A percentile compares a stretch with the other conserved stretches of the same genome.
These are phyloP conservation scores for Arctium minus DNA, from an alignment of 129 eudicot genomes.

Conservation along the genomic window DNA sequence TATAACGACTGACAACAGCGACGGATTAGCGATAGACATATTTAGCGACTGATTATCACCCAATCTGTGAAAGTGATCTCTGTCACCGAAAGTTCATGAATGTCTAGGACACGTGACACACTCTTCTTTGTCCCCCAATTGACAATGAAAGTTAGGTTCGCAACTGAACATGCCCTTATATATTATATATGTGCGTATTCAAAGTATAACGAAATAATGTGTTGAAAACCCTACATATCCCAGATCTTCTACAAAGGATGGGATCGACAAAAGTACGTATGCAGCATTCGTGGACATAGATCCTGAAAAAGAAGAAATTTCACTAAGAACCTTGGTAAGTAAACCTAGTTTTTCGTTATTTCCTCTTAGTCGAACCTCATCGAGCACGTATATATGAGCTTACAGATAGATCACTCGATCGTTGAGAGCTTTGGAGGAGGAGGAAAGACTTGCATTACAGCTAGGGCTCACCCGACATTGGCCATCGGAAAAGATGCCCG, in stretches of 20 bases:
- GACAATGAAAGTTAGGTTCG: no score
- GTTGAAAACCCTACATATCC: neutral
- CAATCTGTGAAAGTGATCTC: no score
- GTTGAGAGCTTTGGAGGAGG: slow-evolving; percentile 66
- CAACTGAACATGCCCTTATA: no score
- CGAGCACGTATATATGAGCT: neutral
- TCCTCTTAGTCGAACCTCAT: neutral
- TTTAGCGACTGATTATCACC: no score
- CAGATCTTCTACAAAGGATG: slow-evolving; percentile 46
- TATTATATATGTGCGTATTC: no score
- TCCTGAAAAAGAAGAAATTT: slow-evolving; percentile 42
- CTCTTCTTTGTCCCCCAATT: no score
- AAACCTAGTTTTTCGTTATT: neutral
- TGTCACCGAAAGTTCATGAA: no score
- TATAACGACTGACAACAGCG: no score
- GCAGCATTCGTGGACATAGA: slow-evolving; percentile 57
- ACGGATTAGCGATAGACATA: no score
- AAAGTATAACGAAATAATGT: neutral
- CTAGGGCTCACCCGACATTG: slow-evolving; percentile 67
- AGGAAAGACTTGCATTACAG: slow-evolving; percentile 62
- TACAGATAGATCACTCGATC: slow-evolving; percentile 72
- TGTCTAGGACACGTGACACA: no score
- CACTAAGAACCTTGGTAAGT: slow-evolving; percentile 57
- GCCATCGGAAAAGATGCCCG: slow-evolving; percentile 47
- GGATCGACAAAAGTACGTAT: slow-evolving; percentile 24